Evolutionary conservation across 176 grass and related monocot species (phyloP), one percentile per base, ranked within the genome.

Genomic region (Carex kokanica): DNA sequence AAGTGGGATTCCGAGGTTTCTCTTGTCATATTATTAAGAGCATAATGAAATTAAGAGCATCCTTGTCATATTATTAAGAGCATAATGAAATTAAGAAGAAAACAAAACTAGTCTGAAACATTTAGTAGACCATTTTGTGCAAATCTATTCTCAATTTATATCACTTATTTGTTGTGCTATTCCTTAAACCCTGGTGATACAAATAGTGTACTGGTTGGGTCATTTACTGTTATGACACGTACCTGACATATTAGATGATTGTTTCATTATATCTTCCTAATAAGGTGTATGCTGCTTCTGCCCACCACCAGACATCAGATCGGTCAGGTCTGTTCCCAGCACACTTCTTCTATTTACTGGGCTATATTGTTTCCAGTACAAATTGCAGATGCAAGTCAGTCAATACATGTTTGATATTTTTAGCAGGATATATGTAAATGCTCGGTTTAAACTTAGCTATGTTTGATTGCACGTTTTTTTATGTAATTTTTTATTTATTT

Each of bases 401-500:
- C 59, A 25, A 47, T 20, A 4, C 40, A 0, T 47, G 17, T 45
- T 47, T 47, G 17, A 23, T 43, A 72, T 47, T 20, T 43, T 45
- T 72, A 47, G 18, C 38, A 47, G 2, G 17, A 63, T 60, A 18
- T 81, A 3, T 43, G n/a, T 75, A 36, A 29, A 31, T 81, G 27
- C 32, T 63, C 7, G 9, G 25, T 55, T 79, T 24, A 61, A 61
- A 67, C 31, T 36, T 67, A 38, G 12, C 29, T 67, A 16, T 60
- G 21, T 58, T 60, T 79, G 23, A 43, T 62, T 41, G 31, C 16
- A 36, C 7, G 16, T 43, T 10, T 74, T 74, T n/a, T 38, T 40
- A 21, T 74, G 14, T 75, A 21, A 25, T 75, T 38, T 38, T 38
- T 38, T 38, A 11, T 49, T 52, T 60, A 81, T 49, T 92, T 2